Evolutionary conservation across 306 rosid genomes (phyloP), one percentile per base, ranked within the genome.

Genomic region (Neltuma alba): DNA sequence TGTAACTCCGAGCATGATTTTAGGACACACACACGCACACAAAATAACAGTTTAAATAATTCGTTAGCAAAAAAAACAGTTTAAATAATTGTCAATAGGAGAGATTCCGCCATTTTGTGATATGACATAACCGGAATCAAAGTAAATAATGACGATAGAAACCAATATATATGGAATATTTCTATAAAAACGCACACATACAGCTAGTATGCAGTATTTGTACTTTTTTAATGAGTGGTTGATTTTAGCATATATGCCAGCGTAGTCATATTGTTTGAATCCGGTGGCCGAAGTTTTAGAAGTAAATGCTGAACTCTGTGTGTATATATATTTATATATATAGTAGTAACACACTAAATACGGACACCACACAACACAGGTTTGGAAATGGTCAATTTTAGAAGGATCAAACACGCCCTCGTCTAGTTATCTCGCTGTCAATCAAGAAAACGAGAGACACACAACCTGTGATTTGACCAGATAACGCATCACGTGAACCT

Each of bases 401-500:
- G 62, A 73, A 57, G 67, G 75, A 75, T 67, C 25, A 70, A 40
- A 31, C 23, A 21, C 61, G 74, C 52, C 54, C 66, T n/a, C n/a
- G n/a, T n/a, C n/a, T n/a, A n/a, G n/a, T 42, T 54, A 64, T 42
- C 76, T 84, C 77, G 83, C 80, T 67, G 85, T 81, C 80, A 77
- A 31, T 42, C 83, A 68, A 68, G 54, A 41, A 68, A 66, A 40
- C 50, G 33, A 66, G 33, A 37, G 70, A 11, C 34, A 48, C 6
- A 20, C n/a, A 60, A 61, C 64, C 42, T 47, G 80, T 13, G 52
- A 71, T 44, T 44, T 36, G 34, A 70, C 54, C 30, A 0, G 38
- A 66, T n/a, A 66, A n/a, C 8, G 37, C 71, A 76, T 73, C 89
- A 80, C 89, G 87, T 83, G 87, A 86, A 72, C 63, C 79, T 64